A percentile compares a stretch with the other conserved stretches of the same genome.
Evolutionary conservation across 331 rosid species (phyloP).

Genomic region (Saraca asoca): DNA sequence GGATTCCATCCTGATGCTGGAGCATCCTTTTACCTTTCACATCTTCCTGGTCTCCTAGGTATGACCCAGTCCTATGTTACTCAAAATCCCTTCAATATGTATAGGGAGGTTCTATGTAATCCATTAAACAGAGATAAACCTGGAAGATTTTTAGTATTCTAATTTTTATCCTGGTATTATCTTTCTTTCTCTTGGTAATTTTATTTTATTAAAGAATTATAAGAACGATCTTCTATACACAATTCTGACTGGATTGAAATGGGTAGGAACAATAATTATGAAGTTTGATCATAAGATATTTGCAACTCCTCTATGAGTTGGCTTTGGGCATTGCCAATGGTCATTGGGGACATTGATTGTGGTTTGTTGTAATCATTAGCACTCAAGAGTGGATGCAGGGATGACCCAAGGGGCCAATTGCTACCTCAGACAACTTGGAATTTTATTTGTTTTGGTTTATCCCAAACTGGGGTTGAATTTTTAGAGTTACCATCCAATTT

Average conservation of each 20-base stretch:
- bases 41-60: constrained; percentile 87
- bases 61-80: constrained; percentile 23
- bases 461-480: not conserved
- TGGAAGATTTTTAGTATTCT: constrained; percentile 7
- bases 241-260: constrained; percentile 1
- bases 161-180: constrained; percentile 10
- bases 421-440: constrained; percentile 18
- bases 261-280: not conserved
- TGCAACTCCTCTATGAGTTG: not conserved
- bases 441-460: constrained; percentile 8
- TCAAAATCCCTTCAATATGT: constrained; percentile 15
- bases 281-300: not conserved
- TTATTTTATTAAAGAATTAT: not conserved
- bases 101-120: constrained; percentile 20
- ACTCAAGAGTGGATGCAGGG: not conserved
- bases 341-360: not conserved
- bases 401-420: not conserved
- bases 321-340: not conserved
- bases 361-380: not conserved
- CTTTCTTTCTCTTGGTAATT: not conserved
- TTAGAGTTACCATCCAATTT: not conserved
- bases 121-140: constrained; percentile 2
- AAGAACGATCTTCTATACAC: not conserved
- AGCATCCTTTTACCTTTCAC: constrained; percentile 92
- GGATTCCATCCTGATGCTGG: constrained; percentile 98